phyloP scores from a whole-genome alignment of 768 basidiomycete genomes.

The Gloeophyllum trabeum region DNA sequence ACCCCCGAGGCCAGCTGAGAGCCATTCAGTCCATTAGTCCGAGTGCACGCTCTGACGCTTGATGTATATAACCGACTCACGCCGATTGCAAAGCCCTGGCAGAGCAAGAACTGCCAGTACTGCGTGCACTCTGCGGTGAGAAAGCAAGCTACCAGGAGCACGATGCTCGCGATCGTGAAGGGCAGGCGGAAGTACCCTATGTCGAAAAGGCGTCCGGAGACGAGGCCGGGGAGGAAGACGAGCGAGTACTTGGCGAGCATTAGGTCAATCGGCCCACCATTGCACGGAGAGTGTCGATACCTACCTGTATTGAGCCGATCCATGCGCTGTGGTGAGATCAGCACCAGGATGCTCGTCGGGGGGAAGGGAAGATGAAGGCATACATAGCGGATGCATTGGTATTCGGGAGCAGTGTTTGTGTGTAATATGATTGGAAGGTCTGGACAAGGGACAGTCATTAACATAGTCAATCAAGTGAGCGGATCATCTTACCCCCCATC shows the following conservation, averaged over 20 bases:
- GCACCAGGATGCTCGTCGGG: not conserved
- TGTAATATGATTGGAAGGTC: slow-evolving; percentile 70
- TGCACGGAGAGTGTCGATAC: slow-evolving; percentile 2
- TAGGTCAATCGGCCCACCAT: not conserved
- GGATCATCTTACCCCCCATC: slow-evolving; percentile 53
- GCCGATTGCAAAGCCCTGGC: slow-evolving; percentile 59
- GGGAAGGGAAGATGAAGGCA: not conserved
- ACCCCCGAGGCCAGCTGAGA: slow-evolving; percentile 28
- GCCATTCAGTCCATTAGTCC: not conserved
- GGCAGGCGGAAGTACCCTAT: slow-evolving; percentile 52
- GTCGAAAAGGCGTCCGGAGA: slow-evolving; percentile 65
- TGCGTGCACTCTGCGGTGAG: slow-evolving; percentile 58
- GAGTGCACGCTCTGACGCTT: slow-evolving; percentile 4
- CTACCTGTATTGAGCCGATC: slow-evolving; percentile 70
- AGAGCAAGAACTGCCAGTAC: slow-evolving; percentile 74
- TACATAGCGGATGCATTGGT: slow-evolving; percentile 57
- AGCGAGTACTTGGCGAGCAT: slow-evolving; percentile 40
- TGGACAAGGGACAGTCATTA: slow-evolving; percentile 13
- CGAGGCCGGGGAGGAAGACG: slow-evolving; percentile 47
- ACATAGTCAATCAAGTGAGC: not conserved
- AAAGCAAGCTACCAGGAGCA: slow-evolving; percentile 46
- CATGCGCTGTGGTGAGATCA: slow-evolving; percentile 39
- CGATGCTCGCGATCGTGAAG: slow-evolving; percentile 31
- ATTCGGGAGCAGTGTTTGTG: slow-evolving; percentile 34
- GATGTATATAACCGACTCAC: slow-evolving; percentile 24